Evolutionary conservation across 345 rosid genomes (phyloP), one percentile per base, ranked within the genome.

Genomic region (Pelargonium nanum): DNA sequence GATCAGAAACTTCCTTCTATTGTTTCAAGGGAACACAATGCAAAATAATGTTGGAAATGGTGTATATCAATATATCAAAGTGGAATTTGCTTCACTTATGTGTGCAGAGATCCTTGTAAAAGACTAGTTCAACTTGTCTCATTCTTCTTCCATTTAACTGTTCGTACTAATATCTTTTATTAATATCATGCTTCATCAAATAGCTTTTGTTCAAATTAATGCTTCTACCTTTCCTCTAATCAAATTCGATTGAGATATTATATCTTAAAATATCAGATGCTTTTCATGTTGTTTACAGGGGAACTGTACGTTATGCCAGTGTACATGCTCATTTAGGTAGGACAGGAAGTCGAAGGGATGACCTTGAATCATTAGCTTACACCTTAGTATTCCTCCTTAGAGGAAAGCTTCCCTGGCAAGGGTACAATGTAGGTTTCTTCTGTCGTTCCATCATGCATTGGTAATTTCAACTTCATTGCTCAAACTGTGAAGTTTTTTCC

Each of bases 381-480:
- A 79, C 87, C 10, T 75, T 82, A 17, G 64, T 82, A 74, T 82
- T 82, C 74, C 84, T 82, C 70, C 81, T 78, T 24, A 74, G 77
- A 16, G 86, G 86, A 53, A 80, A 80, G 55, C 74, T 82, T 64
- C 87, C 87, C 26, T 82, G 84, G 84, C 87, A 82, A 67, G 87
- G 87, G 22, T 82, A 75, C 70, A 63, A 57, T 44, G 82, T 78
- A 72, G 68, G 85, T 78, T 63, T 44, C 55, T 68, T 52, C 21
- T 52, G 53, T 51, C 24, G 26, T 26, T 32, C 60, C 57, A 50
- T 23, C 54, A 20, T 63, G 60, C 55, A 59, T 34, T 26, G 52
- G 15, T 53, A 60, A 20, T 60, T 19, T 17, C n/a, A 68, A 30
- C 5, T 64, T 68, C 56, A 23, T 65, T 44, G 32, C 30, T 26